phyloP scores from a whole-genome alignment of 805 yeast genomes.

The Debaryomyces castellii region DNA sequence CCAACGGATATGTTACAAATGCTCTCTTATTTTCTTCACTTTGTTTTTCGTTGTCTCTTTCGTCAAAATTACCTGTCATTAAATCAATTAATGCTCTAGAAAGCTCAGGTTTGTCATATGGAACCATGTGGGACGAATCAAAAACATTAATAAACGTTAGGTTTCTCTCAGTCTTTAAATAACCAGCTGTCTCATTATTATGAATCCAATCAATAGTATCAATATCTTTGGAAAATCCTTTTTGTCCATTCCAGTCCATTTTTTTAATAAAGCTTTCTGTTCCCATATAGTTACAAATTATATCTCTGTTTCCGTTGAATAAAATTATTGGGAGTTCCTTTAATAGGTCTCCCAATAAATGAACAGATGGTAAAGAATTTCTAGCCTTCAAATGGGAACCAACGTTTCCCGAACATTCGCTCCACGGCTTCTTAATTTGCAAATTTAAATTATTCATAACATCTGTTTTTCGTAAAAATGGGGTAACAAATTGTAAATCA shows the following conservation, averaged over 20 bases:
- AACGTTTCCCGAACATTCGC: conserved; percentile 72
- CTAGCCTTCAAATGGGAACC: conserved; percentile 49
- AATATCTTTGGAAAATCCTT: conserved; percentile 47
- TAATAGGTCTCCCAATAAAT: conserved; percentile 65
- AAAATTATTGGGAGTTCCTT: conserved; percentile 61
- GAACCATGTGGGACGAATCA: conserved; percentile 92
- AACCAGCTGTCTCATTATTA: conserved; percentile 37
- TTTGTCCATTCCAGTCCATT: conserved; percentile 62
- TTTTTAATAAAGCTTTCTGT: conserved; percentile 63
- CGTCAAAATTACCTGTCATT: conserved; percentile 30
- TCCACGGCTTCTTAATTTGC: conserved; percentile 54
- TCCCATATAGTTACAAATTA: conserved; percentile 83
- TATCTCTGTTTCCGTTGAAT: conserved; percentile 85
- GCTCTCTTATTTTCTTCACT: conserved; percentile 19
- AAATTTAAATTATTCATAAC: conserved; percentile 55
- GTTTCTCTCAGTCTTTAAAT: conserved; percentile 55
- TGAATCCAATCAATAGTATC: conserved; percentile 42
- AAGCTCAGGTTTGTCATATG: conserved; percentile 71
- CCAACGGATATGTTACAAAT: conserved; percentile 30
- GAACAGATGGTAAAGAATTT: conserved; percentile 58
- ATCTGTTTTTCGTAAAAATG: conserved; percentile 47
- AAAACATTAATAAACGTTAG: conserved; percentile 72
- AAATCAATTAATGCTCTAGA: conserved; percentile 71
- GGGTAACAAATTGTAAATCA: conserved; percentile 47
- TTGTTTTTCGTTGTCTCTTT: background rate